Conservation (phyloP, 306 rosid species). For the Alnus glutinosa region DNA sequence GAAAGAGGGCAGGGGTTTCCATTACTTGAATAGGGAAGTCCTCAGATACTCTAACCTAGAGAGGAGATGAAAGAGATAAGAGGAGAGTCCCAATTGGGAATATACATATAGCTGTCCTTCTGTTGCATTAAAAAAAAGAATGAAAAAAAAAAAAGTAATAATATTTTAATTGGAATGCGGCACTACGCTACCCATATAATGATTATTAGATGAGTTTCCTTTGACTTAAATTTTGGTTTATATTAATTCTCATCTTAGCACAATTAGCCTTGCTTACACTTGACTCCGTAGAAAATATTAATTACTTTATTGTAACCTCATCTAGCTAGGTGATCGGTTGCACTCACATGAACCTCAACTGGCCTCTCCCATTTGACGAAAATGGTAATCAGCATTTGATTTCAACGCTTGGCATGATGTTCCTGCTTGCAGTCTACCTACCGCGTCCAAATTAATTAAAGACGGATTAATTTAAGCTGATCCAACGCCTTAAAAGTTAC, state of each 20-base stretch:
- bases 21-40: no score
- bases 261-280: conserved; percentile 36
- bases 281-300: conserved; percentile 25
- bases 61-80: no score
- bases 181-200: neutral
- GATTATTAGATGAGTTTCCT: neutral
- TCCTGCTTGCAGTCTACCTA: conserved; percentile 23
- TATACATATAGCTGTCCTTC: neutral
- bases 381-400: conserved; percentile 20
- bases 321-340: conserved; percentile 35
- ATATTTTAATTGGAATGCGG: neutral
- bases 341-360: conserved; percentile 20
- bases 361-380: no score
- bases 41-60: no score
- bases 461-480: conserved; percentile 6
- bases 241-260: neutral
- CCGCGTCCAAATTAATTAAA: conserved; percentile 18
- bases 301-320: conserved; percentile 4
- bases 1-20: no score
- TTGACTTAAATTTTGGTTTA: neutral
- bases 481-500: no score
- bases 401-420: conserved; percentile 37
- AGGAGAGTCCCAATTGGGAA: no score
- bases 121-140: neutral
- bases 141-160: neutral